Evolutionary conservation across 2,329 filamentous ascomycete species (phyloP).

Genomic region (Colletotrichum orbiculare): DNA sequence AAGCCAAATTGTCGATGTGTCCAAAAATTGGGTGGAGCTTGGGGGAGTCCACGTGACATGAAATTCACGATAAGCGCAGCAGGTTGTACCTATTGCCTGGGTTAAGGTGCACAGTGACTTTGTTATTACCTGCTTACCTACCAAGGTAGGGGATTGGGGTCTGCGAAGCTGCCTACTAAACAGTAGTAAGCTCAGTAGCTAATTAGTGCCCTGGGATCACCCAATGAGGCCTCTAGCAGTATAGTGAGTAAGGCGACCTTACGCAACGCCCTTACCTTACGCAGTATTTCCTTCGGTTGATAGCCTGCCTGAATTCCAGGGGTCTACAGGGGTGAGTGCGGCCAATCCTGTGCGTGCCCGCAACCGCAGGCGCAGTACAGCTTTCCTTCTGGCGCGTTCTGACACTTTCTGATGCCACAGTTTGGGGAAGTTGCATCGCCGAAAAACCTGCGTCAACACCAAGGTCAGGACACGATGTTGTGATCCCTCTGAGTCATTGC

Average conservation of each 20-base stretch:
- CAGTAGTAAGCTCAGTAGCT: too few relatives aligned
- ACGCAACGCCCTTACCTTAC: too few relatives aligned
- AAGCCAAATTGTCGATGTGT: slow-evolving; percentile 57
- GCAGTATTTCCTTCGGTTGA: too few relatives aligned
- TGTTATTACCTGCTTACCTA: slow-evolving; percentile 2
- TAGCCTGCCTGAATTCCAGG: slow-evolving; percentile 5
- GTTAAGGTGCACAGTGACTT: neutral
- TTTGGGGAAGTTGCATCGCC: slow-evolving; percentile 4
- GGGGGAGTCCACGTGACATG: slow-evolving; percentile 44
- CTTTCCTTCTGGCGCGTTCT: slow-evolving; percentile 32
- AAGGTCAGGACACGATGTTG: slow-evolving; percentile 17
- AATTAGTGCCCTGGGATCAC: too few relatives aligned
- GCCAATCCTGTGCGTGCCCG: slow-evolving; percentile 29
- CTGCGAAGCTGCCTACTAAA: too few relatives aligned
- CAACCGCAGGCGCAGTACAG: neutral
- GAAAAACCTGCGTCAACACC: neutral
- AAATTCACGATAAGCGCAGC: neutral
- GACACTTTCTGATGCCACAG: slow-evolving; percentile 33
- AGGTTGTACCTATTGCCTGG: too few relatives aligned
- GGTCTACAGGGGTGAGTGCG: slow-evolving; percentile 16
- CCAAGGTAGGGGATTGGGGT: neutral
- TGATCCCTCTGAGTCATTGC: slow-evolving; percentile 15
- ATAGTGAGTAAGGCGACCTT: too few relatives aligned
- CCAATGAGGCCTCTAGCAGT: neutral
- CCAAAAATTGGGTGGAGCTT: slow-evolving; percentile 50